Evolutionary conservation across 2,329 filamentous ascomycete genomes (phyloP).

Genomic region (Aspergillus sp.): DNA sequence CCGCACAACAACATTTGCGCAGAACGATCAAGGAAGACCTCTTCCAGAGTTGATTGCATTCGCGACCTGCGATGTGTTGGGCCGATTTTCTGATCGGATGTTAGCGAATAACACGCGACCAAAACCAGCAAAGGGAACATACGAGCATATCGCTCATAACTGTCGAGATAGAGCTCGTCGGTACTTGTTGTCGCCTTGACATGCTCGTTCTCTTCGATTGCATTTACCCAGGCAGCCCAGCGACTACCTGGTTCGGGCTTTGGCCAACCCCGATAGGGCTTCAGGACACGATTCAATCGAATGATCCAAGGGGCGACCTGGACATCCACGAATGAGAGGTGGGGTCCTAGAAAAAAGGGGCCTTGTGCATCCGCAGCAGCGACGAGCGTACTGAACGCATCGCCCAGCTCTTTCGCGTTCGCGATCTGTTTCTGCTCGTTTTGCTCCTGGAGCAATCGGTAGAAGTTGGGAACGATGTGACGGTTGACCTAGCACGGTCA

Average conservation of each 20-base stretch:
- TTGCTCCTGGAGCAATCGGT: constrained; percentile 67
- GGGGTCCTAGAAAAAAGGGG: constrained; percentile 65
- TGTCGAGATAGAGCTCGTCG: constrained; percentile 65
- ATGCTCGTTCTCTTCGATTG: constrained; percentile 63
- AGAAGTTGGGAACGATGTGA: constrained; percentile 73
- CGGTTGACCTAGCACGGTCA: constrained; percentile 63
- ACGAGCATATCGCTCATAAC: constrained; percentile 63
- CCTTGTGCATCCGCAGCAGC: constrained; percentile 58
- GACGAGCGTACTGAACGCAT: constrained; percentile 63
- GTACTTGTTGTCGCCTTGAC: constrained; percentile 67
- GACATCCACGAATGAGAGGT: constrained; percentile 67
- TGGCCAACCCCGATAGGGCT: constrained; percentile 65
- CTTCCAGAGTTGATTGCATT: constrained; percentile 60
- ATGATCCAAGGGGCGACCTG: constrained; percentile 75
- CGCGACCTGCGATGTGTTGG: constrained; percentile 57
- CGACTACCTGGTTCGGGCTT: constrained; percentile 62
- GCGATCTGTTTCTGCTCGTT: constrained; percentile 59
- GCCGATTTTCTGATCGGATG: constrained; percentile 53
- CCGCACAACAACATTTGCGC: background rate
- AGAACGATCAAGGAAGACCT: constrained; percentile 46
- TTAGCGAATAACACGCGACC: constrained; percentile 9
- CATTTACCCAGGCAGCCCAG: constrained; percentile 69
- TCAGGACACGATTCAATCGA: constrained; percentile 64
- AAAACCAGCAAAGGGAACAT: constrained; percentile 24
- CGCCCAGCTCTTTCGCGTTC: constrained; percentile 61